A percentile compares a stretch with the other conserved stretches of the same genome.
Evolutionary conservation across 2,329 filamentous ascomycete species (phyloP).

Genomic region (Fusarium graminum): DNA sequence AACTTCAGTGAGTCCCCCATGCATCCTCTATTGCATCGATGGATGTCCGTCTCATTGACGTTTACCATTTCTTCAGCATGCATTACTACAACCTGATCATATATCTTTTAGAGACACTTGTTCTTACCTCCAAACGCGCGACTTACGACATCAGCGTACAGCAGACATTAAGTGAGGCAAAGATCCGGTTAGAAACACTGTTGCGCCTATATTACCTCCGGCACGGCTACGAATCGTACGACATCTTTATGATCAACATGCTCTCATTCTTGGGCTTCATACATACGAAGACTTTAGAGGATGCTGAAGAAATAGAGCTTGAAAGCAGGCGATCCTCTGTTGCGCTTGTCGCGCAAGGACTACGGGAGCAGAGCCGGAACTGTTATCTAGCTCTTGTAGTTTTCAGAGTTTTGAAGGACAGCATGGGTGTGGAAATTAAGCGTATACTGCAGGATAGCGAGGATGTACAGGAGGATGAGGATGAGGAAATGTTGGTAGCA

Average conservation of each 20-base stretch:
- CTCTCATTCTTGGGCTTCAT: not conserved
- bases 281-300: fast-evolving
- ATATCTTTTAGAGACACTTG: not conserved
- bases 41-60: not conserved
- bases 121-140: not conserved
- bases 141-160: not conserved
- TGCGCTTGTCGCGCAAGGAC: not conserved
- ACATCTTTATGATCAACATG: fast-evolving
- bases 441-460: not conserved
- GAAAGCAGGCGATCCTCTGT: not conserved
- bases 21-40: not conserved
- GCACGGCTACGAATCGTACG: not conserved
- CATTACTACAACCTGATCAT: not conserved
- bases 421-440: fast-evolving
- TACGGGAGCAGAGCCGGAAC: not conserved
- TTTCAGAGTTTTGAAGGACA: not conserved
- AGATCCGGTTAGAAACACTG: not conserved
- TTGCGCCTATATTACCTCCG: not conserved
- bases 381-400: not conserved
- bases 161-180: not conserved
- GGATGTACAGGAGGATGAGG: not conserved
- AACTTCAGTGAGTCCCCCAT: conserved; percentile 4
- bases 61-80: not conserved
- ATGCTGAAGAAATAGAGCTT: too few relatives aligned
- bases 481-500: not conserved